phyloP scores from a whole-genome alignment of 1,284 basidiomycete species.

The Ganoderma multipileum region DNA sequence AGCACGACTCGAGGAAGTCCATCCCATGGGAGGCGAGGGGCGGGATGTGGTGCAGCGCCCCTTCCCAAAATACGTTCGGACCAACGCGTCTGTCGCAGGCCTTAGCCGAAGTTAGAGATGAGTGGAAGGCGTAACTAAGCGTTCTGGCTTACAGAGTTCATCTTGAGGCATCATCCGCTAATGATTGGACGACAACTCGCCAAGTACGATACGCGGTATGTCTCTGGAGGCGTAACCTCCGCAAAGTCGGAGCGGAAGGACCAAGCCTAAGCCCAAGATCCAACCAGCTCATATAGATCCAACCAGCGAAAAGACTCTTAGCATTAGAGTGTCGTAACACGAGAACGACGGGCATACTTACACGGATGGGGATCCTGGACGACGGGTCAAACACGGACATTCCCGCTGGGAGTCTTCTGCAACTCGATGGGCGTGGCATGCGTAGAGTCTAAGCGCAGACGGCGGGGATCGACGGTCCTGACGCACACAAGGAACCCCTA shows the following conservation, averaged over 20 bases:
- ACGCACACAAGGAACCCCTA: background rate
- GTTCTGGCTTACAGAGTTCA: background rate
- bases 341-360: background rate
- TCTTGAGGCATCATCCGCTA: background rate
- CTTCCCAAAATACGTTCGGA: background rate
- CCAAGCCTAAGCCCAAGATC: background rate
- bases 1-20: background rate
- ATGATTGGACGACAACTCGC: background rate
- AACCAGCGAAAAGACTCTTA: background rate
- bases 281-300: background rate
- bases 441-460: background rate
- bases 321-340: background rate
- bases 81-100: background rate
- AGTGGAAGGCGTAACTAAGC: background rate
- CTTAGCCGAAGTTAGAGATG: background rate
- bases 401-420: background rate
- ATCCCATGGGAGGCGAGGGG: background rate
- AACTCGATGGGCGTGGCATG: background rate
- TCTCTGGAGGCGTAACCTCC: background rate
- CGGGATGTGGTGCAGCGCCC: background rate
- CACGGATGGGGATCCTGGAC: background rate
- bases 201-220: background rate
- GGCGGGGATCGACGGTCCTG: background rate
- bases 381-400: background rate
- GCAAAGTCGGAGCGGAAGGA: background rate